Conservation (phyloP, 805 yeast genomes). For the Isabelozyma pseudorhagii region DNA sequence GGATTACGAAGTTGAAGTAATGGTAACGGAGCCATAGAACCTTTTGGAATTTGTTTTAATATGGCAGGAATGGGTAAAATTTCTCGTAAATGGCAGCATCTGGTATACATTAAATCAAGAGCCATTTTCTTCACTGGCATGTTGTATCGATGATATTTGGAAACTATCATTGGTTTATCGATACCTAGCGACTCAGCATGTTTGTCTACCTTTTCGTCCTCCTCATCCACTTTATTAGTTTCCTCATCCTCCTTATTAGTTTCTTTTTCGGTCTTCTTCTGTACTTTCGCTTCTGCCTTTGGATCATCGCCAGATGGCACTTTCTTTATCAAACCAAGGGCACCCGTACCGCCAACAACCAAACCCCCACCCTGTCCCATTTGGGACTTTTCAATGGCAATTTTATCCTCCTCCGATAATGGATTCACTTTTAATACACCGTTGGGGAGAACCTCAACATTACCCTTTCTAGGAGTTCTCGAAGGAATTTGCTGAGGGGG, state of each 20-base stretch:
- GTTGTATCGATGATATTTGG: slow-evolving; percentile 17
- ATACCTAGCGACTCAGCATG: slow-evolving; percentile 24
- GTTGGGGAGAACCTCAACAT: slow-evolving; percentile 54
- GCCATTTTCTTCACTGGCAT: slow-evolving; percentile 43
- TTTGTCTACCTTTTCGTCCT: slow-evolving; percentile 17
- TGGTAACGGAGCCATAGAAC: slow-evolving; percentile 72
- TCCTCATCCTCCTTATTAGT: slow-evolving; percentile 4
- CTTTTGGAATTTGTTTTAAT: slow-evolving; percentile 65
- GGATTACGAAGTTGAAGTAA: slow-evolving; percentile 75
- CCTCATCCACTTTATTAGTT: slow-evolving; percentile 15
- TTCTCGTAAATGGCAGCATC: slow-evolving; percentile 91
- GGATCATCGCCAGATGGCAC: background rate
- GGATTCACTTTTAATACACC: slow-evolving; percentile 56
- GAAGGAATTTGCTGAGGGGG: slow-evolving; percentile 91
- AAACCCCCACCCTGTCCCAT: slow-evolving; percentile 57
- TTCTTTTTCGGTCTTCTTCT: background rate
- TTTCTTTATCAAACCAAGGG: slow-evolving; percentile 42
- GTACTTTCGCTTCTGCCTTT: too few species aligned
- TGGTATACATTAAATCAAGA: slow-evolving; percentile 75
- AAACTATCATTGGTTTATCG: slow-evolving; percentile 30
- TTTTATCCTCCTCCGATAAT: slow-evolving; percentile 50
- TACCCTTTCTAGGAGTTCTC: slow-evolving; percentile 75
- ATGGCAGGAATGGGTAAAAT: slow-evolving; percentile 91
- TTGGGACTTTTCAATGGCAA: slow-evolving; percentile 37
- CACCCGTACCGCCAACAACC: slow-evolving; percentile 78